Evolutionary conservation across 148 eudicot species (phyloP), one percentile per base, ranked within the genome.

Genomic region (Euryodendron excelsum): DNA sequence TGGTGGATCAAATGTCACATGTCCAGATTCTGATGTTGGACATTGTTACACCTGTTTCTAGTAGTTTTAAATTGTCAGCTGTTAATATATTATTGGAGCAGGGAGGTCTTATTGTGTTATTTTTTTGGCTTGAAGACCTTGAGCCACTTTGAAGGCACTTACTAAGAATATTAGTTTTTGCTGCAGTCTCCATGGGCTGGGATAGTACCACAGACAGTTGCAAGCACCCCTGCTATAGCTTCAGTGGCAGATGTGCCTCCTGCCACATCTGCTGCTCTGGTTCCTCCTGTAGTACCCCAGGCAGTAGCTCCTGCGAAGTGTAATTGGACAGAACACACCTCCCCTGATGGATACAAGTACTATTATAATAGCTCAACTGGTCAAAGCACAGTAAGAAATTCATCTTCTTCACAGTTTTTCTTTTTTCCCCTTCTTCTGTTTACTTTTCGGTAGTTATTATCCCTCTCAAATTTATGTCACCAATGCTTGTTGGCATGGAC

Each of bases 261-360:
- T 66, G 79, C 88, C 66, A 69, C 80, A 3, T 67, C 93, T 79
- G 69, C 87, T 59, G 69, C 82, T 37, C 77, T 89, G 21, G 79
- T 79, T 81, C 74, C 44, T 71, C 83, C 90, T 33, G 68, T 73
- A 17, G 65, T 62, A 68, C 27, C 91, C 5, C 81, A 79, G 21
- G 59, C 78, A 60, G 68, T 72, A n/a, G 87, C 85, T 83, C 85
- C 89, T 53, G 77, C 76, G 25, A 91, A 82, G 78, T 90, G 93
- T 82, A 88, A 83, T 81, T 96, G 99, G 99, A 91, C 99, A 45
- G 99, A 96, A 84, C 99, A 96, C 79, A 86, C 90, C 5, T 90
- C 98, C 36, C 99, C 99, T 71, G 97, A 89, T 85, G 99, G 99
- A 39, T 87, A 81, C 81, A 96, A 93, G 85, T 96, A 96, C 85